Evolutionary conservation across 805 yeast species (phyloP), one percentile per base, ranked within the genome.

Genomic region (Spathaspora gorwiae): DNA sequence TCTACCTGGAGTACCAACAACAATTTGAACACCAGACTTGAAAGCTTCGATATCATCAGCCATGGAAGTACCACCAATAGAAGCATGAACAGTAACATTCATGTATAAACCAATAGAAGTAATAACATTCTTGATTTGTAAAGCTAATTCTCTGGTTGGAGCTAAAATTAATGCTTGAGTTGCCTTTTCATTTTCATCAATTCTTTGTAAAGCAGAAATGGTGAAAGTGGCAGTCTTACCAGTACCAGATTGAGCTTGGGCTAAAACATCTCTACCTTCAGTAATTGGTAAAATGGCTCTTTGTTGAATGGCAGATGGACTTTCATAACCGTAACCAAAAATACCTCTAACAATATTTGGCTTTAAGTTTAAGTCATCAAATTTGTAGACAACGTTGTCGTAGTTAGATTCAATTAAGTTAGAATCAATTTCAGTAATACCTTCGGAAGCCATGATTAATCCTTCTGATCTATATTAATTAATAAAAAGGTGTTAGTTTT

Each of bases 1-100:
- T 75, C 99, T 83, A 63, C 99, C 99, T 58, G 99, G 99, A 48
- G 99, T 94, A 65, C 98, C 99, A 60, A 90, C 92, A 47, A 94
- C 95, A 48, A 92, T 79, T 73, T 92, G 97, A 54, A 87, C 95
- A 56, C 95, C 96, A 53, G 80, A 80, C 60, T 79, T 78, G 65
- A 94, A 80, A 54, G 87, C 89, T 66, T 83, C 86, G 54, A 87
- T 77, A 74, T 94, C 99, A 54, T 90, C 94, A 50, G 83, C 82
- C 66, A 89, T 79, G 49, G 88, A 80, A 51, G 95, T 92, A 67
- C 99, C 99, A 70, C 99, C 99, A 61, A 94, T 88, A 71, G 96
- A 92, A 44, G 98, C 97, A 66, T 94, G 97, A 60, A 94, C 90
- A 53, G 84, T 81, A 50, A 92, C 80, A 62, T 88, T 84, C 84